Evolutionary conservation across 2,329 filamentous ascomycete genomes (phyloP).

Genomic region (Drechslerella stenobrocha): DNA sequence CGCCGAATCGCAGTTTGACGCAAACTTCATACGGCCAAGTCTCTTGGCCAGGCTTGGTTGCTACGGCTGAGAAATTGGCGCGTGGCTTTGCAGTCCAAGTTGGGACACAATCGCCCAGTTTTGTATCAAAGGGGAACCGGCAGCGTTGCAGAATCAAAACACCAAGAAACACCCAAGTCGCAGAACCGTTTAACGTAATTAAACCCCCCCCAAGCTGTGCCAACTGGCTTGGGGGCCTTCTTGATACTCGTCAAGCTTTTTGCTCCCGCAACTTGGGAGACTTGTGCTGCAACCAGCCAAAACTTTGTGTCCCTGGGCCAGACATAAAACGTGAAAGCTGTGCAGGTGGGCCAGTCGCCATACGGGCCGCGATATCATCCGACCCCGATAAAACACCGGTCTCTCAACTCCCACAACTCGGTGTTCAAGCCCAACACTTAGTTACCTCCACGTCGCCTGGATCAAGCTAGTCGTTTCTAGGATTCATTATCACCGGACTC

Average conservation of each 20-base stretch:
- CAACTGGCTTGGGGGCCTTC: slow-evolving; percentile 22
- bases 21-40: slow-evolving; percentile 35
- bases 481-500: too few relatives aligned
- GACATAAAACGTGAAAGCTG: too few relatives aligned
- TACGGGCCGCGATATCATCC: too few relatives aligned
- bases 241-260: slow-evolving; percentile 44
- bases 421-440: too few relatives aligned
- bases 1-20: slow-evolving; percentile 35
- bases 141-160: slow-evolving; percentile 32
- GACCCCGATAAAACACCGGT: neutral
- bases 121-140: neutral
- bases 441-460: too few relatives aligned
- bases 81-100: slow-evolving; percentile 16
- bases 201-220: slow-evolving; percentile 24
- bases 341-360: too few relatives aligned
- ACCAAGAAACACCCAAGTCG: slow-evolving; percentile 38
- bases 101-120: too few relatives aligned
- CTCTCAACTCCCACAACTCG: too few relatives aligned
- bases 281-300: slow-evolving; percentile 23
- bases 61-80: slow-evolving; percentile 49
- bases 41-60: slow-evolving; percentile 45
- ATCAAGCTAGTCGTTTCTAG: too few relatives aligned
- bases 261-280: slow-evolving; percentile 30
- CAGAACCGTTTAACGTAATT: slow-evolving; percentile 36
- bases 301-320: slow-evolving; percentile 31